phyloP scores from a whole-genome alignment of 495 filamentous ascomycete species.

The Penicillium subrubescens region DNA sequence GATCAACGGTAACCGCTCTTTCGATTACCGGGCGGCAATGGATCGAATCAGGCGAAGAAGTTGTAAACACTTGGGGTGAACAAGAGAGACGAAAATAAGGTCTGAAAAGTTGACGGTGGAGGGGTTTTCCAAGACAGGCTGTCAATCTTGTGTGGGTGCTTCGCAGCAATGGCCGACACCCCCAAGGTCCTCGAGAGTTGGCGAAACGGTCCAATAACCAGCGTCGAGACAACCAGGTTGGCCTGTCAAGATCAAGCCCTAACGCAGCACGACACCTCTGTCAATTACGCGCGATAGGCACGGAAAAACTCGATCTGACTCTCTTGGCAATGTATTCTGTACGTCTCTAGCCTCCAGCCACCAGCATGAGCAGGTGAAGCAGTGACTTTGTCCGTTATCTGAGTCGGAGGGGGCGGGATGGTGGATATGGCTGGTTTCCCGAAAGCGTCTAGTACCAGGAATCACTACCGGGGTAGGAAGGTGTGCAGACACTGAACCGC shows the following conservation, averaged over 20 bases:
- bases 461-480: neutral
- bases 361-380: constrained; percentile 7
- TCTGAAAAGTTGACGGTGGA: constrained; percentile 11
- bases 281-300: constrained; percentile 8
- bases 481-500: neutral
- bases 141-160: constrained; percentile 15
- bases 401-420: neutral
- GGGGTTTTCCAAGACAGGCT: constrained; percentile 6
- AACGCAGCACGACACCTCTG: constrained; percentile 1
- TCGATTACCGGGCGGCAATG: neutral
- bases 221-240: constrained; percentile 18
- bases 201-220: constrained; percentile 19
- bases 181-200: constrained; percentile 33
- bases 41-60: constrained; percentile 2
- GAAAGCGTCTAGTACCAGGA: constrained; percentile 6
- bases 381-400: neutral
- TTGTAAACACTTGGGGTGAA: constrained; percentile 19
- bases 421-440: constrained; percentile 2
- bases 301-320: neutral
- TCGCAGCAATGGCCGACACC: constrained; percentile 19
- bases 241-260: constrained; percentile 21
- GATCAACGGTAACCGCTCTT: neutral
- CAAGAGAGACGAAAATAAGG: constrained; percentile 1
- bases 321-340: constrained; percentile 8
- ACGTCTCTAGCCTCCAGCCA: neutral